Conservation (phyloP, 148 eudicot species). For the Chenopodium album region DNA sequence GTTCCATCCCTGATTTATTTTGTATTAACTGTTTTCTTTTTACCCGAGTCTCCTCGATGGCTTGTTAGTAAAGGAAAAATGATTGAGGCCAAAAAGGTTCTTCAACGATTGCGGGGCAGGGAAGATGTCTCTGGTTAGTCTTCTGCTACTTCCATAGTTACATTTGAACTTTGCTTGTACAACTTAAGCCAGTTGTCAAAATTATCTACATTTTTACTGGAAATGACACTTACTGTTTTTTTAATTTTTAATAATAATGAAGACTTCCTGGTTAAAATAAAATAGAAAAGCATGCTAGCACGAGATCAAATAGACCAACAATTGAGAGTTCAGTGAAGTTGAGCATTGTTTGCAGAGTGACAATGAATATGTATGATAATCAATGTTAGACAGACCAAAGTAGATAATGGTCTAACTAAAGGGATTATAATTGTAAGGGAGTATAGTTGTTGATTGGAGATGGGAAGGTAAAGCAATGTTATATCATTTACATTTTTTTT, state of each 20-base stretch:
- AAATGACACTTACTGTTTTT: background rate
- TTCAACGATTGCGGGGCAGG: slow-evolving; percentile 61
- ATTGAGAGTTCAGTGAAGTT: background rate
- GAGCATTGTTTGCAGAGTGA: background rate
- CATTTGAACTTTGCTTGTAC: background rate
- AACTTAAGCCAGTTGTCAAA: background rate
- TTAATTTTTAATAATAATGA: background rate
- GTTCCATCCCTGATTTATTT: slow-evolving; percentile 52
- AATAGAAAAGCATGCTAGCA: background rate
- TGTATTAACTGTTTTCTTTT: slow-evolving; percentile 46
- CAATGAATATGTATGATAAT: background rate
- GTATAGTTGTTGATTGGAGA: background rate
- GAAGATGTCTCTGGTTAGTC: slow-evolving; percentile 69
- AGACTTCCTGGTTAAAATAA: background rate
- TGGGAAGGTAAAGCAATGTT: slow-evolving; percentile 3
- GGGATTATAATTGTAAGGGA: background rate
- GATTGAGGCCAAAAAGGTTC: slow-evolving; percentile 64
- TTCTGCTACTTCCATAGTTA: slow-evolving; percentile 7
- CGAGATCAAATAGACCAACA: background rate
- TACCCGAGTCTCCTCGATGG: slow-evolving; percentile 87
- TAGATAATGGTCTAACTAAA: background rate
- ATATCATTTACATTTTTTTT: slow-evolving; percentile 3
- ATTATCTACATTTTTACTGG: background rate
- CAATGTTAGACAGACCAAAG: background rate
- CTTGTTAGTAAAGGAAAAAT: slow-evolving; percentile 73